A percentile compares a stretch with the other conserved stretches of the same genome.
Evolutionary conservation across 148 eudicot species (phyloP).

Genomic region (Arbutus unedo): DNA sequence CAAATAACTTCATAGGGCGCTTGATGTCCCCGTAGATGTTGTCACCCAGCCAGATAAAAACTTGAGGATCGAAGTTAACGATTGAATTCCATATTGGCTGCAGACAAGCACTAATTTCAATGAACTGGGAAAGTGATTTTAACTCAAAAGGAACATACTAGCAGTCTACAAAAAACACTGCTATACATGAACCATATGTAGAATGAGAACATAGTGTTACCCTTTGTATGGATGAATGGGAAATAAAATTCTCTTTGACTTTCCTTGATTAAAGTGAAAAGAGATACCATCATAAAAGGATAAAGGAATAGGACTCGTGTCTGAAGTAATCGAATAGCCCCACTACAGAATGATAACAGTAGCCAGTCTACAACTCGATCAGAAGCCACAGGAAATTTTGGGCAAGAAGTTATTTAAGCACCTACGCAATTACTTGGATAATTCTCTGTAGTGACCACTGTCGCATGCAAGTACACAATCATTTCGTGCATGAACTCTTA

Average conservation of each 20-base stretch:
- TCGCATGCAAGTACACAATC: not conserved
- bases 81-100: constrained; percentile 67
- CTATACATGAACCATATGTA: not conserved
- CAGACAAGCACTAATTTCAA: constrained; percentile 8
- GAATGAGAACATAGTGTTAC: not conserved
- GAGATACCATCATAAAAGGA: not conserved
- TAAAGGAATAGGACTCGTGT: not conserved
- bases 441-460: not conserved
- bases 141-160: not conserved
- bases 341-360: not conserved
- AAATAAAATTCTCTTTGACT: not conserved
- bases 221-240: not conserved
- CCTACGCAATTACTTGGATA: not conserved
- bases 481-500: not conserved
- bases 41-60: constrained; percentile 75
- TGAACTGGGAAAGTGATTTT: not conserved
- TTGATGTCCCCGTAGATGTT: constrained; percentile 67
- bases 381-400: not conserved
- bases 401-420: no score
- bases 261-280: not conserved
- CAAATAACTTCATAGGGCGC: constrained; percentile 51
- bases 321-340: not conserved
- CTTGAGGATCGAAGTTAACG: constrained; percentile 45
- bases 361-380: not conserved
- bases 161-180: not conserved